phyloP scores from a whole-genome alignment of 306 rosid species.

The apple (Malus domestica) region DNA sequence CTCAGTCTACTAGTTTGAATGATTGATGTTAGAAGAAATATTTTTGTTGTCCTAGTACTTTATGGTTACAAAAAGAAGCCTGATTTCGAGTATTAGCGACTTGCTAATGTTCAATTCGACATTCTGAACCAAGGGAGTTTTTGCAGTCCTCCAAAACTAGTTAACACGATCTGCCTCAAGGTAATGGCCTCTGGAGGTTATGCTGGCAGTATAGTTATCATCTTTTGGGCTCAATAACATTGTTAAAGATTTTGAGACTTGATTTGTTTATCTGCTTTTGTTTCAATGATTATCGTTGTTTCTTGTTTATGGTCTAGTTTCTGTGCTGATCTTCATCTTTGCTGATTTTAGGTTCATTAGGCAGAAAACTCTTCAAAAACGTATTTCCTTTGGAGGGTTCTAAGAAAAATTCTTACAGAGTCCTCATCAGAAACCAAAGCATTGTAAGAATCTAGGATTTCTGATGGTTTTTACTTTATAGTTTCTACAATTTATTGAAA shows the following conservation, averaged over 20 bases:
- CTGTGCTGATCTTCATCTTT: neutral
- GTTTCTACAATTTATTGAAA: neutral
- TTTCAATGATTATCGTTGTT: neutral
- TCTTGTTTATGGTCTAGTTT: neutral
- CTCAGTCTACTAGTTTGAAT: neutral
- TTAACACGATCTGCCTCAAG: conserved; percentile 18
- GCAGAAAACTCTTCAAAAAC: neutral
- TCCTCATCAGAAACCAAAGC: neutral
- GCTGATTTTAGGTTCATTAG: neutral
- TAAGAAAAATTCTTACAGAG: neutral
- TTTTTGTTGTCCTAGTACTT: conserved; percentile 1
- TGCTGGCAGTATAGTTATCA: conserved; percentile 27
- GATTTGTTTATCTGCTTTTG: neutral
- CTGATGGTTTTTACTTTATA: neutral
- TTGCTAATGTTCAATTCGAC: conserved; percentile 12
- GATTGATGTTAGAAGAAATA: conserved; percentile 1
- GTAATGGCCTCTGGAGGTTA: conserved; percentile 29
- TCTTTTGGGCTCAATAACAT: conserved; percentile 5
- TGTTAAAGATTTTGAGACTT: neutral
- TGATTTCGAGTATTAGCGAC: conserved; percentile 4
- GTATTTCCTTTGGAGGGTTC: neutral
- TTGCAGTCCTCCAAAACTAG: conserved; percentile 20
- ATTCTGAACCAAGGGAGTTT: conserved; percentile 3
- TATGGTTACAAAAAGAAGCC: conserved; percentile 11
- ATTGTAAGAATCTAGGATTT: neutral